Evolutionary conservation across 208 protist genomes (phyloP), one percentile per base, ranked within the genome.

Genomic region (Giardia duodenalis): DNA sequence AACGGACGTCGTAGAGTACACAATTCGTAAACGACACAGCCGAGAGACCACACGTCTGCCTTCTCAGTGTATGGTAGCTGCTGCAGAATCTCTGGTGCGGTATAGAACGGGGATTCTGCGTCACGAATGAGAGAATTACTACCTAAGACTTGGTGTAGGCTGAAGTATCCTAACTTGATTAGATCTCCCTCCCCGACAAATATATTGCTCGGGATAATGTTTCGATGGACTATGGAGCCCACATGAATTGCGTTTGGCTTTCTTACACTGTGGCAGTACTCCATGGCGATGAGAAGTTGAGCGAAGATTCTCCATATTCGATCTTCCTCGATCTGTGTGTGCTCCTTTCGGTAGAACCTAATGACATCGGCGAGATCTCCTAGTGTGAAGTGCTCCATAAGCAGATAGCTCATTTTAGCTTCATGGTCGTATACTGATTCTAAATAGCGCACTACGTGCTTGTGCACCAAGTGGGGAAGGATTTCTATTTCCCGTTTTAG

Each of bases 21-120:
- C 44, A 95, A 44, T 90, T 95, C 95, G 88, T 95, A 95, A 4
- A 95, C 30, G 10, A 95, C 67, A 76, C 94, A 95, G 44, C 95
- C 95, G 39, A 95, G 92, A 45, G 95, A 92, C 95, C 95, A 95
- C 44, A 95, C 93, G 44, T 95, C 95, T 44, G 67, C 92, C 67
- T 95, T 95, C 2, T 47, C 76, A 43, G 93, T 90, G 94, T 95
- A 95, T n/a, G 30, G 44, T 93, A 46, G 42, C 86, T 57, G 30
- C 86, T 92, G 67, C 76, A 92, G 1, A 19, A 57, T 89, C 87
- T 95, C 95, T 43, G 95, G 95, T 43, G 94, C 94, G 93, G 95
- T 95, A 86, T 95, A 96, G 39, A 93, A 88, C 4, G 95, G 95
- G 44, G 95, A 94, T 1, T 94, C 94, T 1, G 94, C 92, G 19